Evolutionary conservation across 23 red algal species (phyloP).

Genomic region (Cyanidiococcus yangmingshanensis): DNA sequence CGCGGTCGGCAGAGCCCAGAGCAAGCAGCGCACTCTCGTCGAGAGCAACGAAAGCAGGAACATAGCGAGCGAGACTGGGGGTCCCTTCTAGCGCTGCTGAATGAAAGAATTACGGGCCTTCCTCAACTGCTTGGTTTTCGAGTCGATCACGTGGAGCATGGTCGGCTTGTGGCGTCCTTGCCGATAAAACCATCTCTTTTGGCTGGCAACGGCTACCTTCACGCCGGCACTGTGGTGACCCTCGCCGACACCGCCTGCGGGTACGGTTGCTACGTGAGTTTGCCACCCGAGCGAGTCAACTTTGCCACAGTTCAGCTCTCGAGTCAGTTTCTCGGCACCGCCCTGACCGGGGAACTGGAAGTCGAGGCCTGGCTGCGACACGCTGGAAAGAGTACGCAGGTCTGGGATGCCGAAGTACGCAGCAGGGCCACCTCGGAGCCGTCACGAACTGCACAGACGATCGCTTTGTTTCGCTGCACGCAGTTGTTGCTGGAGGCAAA

Average conservation of each 20-base stretch:
- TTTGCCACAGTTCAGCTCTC: conserved; percentile 24
- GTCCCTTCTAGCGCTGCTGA: neutral
- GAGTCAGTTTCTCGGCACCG: conserved; percentile 24
- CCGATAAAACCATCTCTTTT: neutral
- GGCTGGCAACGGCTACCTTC: conserved; percentile 22
- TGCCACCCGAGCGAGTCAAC: conserved; percentile 19
- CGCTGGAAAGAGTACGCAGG: conserved; percentile 18
- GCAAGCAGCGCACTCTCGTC: neutral
- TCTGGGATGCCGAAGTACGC: conserved; percentile 25
- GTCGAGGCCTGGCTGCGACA: conserved; percentile 11
- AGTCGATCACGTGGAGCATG: conserved; percentile 4
- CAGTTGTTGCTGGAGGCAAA: conserved; percentile 20
- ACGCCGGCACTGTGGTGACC: conserved; percentile 19
- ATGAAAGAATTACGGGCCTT: neutral
- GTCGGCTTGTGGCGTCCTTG: conserved; percentile 2
- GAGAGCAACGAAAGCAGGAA: neutral
- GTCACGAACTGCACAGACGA: neutral
- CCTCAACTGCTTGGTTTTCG: conserved; percentile 7
- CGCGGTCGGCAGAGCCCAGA: neutral
- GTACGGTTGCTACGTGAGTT: conserved; percentile 4
- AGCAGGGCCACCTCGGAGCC: neutral
- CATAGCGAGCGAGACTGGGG: neutral
- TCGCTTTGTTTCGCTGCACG: conserved; percentile 30
- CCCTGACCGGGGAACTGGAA: neutral
- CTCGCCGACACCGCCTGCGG: conserved; percentile 29